Evolutionary conservation across 345 rosid species (phyloP), one percentile per base, ranked within the genome.

Genomic region (Dipteronia dyeriana): DNA sequence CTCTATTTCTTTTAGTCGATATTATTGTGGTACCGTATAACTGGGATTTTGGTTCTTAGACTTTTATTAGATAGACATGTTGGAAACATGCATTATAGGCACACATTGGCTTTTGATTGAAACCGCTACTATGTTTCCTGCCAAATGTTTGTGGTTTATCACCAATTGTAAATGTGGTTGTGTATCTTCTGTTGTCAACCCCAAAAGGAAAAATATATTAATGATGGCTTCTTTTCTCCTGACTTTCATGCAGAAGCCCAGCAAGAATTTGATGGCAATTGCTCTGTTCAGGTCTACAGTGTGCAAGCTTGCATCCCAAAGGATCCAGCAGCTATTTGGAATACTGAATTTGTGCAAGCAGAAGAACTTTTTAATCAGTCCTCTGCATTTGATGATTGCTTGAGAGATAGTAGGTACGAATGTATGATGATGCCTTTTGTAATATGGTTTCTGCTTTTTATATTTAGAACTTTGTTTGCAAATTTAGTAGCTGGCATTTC

Each of bases 321-420:
- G 75, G 99, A 96, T 82, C 85, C 92, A 73, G 93, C 95, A 34
- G 89, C 84, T 5, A 86, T 96, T 62, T 92, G 98, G 97, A 96
- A 90, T 84, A 25, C 85, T 66, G 99, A 96, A 88, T 94, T 85
- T 87, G 82, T 94, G 26, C 98, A 96, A 86, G 92, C 99, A 64
- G 96, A 92, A 83, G 95, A 91, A 79, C 93, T 96, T 61, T 92
- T 87, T 78, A 83, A 77, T 82, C 90, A 89, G 90, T 90, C 92
- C 19, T 74, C 84, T 43, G 38, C 79, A 3, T 61, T 72, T 62
- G 88, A 86, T 65, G 92, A 96, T 88, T 96, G 97, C 84, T 89
- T 96, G 85, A 92, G 95, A 87, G 95, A 88, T 77, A 94, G 91
- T 86, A 89, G 97, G 99, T 94, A 75, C 7, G 78, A 17, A 89